phyloP scores from a whole-genome alignment of 1,139 yeast genomes.

The Taphrina confusa region DNA sequence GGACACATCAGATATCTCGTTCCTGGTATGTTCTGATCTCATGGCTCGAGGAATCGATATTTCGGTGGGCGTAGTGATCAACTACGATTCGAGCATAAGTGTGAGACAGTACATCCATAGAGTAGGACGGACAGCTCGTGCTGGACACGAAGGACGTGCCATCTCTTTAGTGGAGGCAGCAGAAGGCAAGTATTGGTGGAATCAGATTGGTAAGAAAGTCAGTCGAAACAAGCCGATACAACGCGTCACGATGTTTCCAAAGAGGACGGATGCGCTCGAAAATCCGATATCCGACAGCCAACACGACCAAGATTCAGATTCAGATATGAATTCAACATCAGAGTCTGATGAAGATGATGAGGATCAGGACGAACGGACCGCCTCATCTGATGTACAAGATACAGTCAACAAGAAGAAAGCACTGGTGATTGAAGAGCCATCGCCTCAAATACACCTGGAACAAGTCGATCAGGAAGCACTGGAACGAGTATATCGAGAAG shows the following conservation, averaged over 20 bases:
- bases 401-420: background rate
- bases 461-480: constrained; percentile 16
- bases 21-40: constrained; percentile 74
- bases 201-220: constrained; percentile 33
- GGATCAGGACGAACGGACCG: background rate
- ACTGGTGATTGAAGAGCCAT: background rate
- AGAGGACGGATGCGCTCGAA: background rate
- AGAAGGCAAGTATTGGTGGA: constrained; percentile 56
- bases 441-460: background rate
- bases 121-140: constrained; percentile 95
- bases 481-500: constrained; percentile 2
- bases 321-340: background rate
- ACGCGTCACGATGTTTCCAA: constrained; percentile 23
- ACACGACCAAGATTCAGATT: background rate
- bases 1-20: constrained; percentile 48
- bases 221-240: constrained; percentile 11
- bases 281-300: background rate
- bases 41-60: constrained; percentile 94
- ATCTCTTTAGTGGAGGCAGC: constrained; percentile 64
- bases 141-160: constrained; percentile 76
- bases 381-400: background rate
- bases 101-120: constrained; percentile 95
- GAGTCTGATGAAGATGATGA: background rate
- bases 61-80: constrained; percentile 71
- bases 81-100: constrained; percentile 86